These are phyloP conservation scores for Xylaria sp. DNA, from an alignment of 2,329 filamentous ascomycete genomes.

Conservation along the genomic window DNA sequence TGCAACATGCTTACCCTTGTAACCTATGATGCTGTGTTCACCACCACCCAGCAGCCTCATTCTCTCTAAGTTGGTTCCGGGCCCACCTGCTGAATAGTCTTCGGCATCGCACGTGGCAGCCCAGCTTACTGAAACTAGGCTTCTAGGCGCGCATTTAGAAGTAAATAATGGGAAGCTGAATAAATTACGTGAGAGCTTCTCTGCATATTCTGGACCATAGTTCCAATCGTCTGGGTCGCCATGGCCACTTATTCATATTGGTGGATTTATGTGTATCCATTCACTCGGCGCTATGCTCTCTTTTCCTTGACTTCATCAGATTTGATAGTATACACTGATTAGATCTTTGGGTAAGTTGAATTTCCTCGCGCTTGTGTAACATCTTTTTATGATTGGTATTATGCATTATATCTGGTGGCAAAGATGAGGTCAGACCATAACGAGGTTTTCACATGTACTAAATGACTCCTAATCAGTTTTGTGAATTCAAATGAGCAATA, in stretches of 20 bases:
- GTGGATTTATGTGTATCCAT: slow-evolving; percentile 8
- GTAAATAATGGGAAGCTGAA: neutral
- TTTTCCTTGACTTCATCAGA: neutral
- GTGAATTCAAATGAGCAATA: neutral
- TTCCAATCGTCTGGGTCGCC: slow-evolving; percentile 17
- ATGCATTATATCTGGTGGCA: neutral
- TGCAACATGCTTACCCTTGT: neutral
- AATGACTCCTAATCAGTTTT: neutral
- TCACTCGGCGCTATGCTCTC: slow-evolving; percentile 12
- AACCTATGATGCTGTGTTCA: neutral
- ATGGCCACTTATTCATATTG: neutral
- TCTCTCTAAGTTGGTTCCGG: slow-evolving; percentile 1
- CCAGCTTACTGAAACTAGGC: slow-evolving; percentile 15
- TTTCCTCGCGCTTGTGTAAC: neutral
- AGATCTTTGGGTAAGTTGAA: neutral
- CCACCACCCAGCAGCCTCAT: slow-evolving; percentile 1
- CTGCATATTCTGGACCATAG: slow-evolving; percentile 23
- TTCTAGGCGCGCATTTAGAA: slow-evolving; percentile 12
- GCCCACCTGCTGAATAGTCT: slow-evolving; percentile 17
- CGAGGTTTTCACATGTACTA: neutral
- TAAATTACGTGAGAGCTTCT: slow-evolving; percentile 3
- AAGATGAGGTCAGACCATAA: neutral
- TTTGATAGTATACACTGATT: no score
- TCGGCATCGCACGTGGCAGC: slow-evolving; percentile 27
- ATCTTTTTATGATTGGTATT: no score